These are phyloP conservation scores for Yarrowia galli DNA, from an alignment of 1,139 yeast genomes.

Conservation along the genomic window DNA sequence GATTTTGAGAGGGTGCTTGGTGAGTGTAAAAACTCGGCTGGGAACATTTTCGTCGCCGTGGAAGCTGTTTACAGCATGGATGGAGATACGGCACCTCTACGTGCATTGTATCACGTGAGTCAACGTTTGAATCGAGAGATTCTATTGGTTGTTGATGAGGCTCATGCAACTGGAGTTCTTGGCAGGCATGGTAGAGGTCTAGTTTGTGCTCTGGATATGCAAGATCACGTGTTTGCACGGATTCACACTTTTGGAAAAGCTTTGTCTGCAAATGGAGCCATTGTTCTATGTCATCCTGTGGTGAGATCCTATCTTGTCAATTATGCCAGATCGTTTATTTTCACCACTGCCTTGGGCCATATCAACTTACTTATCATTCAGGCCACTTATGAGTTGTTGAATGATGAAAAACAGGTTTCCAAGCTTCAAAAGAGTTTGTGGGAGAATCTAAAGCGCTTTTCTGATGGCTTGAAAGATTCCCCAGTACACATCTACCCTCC, in stretches of 20 bases:
- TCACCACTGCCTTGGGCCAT: slow-evolving; percentile 44
- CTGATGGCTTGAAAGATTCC: slow-evolving; percentile 14
- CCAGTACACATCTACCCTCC: slow-evolving; percentile 35
- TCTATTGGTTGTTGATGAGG: slow-evolving; percentile 47
- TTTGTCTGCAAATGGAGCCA: slow-evolving; percentile 46
- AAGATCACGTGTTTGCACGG: slow-evolving; percentile 44
- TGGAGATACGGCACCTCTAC: slow-evolving; percentile 45
- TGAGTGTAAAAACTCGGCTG: slow-evolving; percentile 7
- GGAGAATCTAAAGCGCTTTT: slow-evolving; percentile 16
- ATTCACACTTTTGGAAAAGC: slow-evolving; percentile 49
- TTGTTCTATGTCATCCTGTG: slow-evolving; percentile 43
- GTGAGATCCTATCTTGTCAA: slow-evolving; percentile 45
- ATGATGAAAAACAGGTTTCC: too few species aligned
- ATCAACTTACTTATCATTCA: slow-evolving; percentile 43
- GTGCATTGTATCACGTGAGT: too few species aligned
- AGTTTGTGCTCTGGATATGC: slow-evolving; percentile 43
- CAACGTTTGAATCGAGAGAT: slow-evolving; percentile 40
- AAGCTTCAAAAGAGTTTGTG: too few species aligned
- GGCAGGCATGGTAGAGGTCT: slow-evolving; percentile 46
- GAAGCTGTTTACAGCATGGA: slow-evolving; percentile 49
- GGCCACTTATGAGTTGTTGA: slow-evolving; percentile 43
- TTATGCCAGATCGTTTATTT: slow-evolving; percentile 47
- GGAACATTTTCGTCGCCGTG: slow-evolving; percentile 45
- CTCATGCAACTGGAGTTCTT: slow-evolving; percentile 47
- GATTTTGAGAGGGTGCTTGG: slow-evolving; percentile 29